Evolutionary conservation across 345 rosid genomes (phyloP), one percentile per base, ranked within the genome.

Genomic region (Populus deltoides): DNA sequence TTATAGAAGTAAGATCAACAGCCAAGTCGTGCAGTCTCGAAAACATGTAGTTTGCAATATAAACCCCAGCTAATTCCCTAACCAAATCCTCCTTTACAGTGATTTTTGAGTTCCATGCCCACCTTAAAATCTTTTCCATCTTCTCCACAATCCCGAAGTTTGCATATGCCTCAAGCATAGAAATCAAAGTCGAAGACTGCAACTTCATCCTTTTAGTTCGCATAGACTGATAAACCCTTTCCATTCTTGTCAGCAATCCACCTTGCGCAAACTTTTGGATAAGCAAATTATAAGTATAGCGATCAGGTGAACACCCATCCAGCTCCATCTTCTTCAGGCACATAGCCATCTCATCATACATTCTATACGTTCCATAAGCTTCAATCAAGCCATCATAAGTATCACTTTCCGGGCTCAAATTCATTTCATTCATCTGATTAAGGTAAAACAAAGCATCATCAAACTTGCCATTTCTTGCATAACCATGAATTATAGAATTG

Each of bases 191-290:
- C 74, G 82, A 80, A 51, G 92, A 80, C 75, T 85, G 85, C 25
- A 87, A 74, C 55, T 81, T 80, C 89, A 93, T 87, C 89, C 80
- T 86, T 78, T 86, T 89, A 0, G 88, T 83, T 76, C 84, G 81
- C 81, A 87, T 66, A 0, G 76, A 78, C 67, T 70, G 87, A 70
- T 88, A 77, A 41, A 79, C 75, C 36, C 75, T 81, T 84, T 91
- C 94, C 93, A 93, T 91, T 66, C 86, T 86, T 45, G 81, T 80
- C 39, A 93, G 87, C 89, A 91, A 81, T 25, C 93, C 96, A 22
- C 84, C 93, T 36, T 75, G 84, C 0, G 92, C 81, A 88, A 86
- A 90, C 85, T 88, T 89, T 4, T 70, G 83, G 74, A 91, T 81
- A 38, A 93, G 89, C 79, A 91, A 81, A 88, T 93, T 90, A 75